Percentiles rank a stretch among this genome's conserved stretches.
phyloP scores from a whole-genome alignment of 1,284 basidiomycete genomes.

The Sparassis latifolia region DNA sequence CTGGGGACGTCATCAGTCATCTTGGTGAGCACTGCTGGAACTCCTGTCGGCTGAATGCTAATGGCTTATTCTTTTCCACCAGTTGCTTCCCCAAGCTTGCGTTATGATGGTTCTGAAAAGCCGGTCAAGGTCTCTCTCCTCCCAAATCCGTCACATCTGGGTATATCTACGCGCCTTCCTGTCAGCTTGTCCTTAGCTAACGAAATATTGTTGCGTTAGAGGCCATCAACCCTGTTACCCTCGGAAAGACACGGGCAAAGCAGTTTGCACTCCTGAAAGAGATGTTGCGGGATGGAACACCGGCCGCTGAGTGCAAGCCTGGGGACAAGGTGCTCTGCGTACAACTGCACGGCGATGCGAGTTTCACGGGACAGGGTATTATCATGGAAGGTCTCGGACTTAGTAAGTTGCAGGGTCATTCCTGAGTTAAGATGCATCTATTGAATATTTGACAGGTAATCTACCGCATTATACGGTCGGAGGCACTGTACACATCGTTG shows the following conservation, averaged over 20 bases:
- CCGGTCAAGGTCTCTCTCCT: slow-evolving; percentile 70
- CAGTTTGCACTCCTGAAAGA: slow-evolving; percentile 79
- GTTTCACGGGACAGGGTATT: slow-evolving; percentile 84
- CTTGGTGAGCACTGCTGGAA: slow-evolving; percentile 39
- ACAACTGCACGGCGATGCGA: slow-evolving; percentile 86
- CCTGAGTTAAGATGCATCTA: not conserved
- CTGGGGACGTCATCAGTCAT: slow-evolving; percentile 86
- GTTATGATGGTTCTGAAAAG: slow-evolving; percentile 43
- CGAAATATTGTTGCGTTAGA: slow-evolving; percentile 34
- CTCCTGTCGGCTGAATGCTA: not conserved
- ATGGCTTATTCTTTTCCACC: slow-evolving; percentile 1
- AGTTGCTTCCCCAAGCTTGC: slow-evolving; percentile 57
- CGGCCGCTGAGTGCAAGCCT: slow-evolving; percentile 63
- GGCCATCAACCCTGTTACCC: slow-evolving; percentile 79
- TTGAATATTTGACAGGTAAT: slow-evolving; percentile 44
- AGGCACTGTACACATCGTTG: slow-evolving; percentile 85
- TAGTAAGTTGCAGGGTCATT: slow-evolving; percentile 40
- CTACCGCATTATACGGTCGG: slow-evolving; percentile 86
- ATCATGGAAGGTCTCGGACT: slow-evolving; percentile 85
- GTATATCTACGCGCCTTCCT: slow-evolving; percentile 27
- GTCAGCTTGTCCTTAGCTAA: not conserved
- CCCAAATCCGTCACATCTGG: slow-evolving; percentile 86
- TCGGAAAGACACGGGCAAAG: slow-evolving; percentile 88
- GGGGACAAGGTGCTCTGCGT: slow-evolving; percentile 85
- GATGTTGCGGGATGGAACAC: slow-evolving; percentile 19